Percentiles rank a stretch among this genome's conserved stretches.
These are phyloP conservation scores for Suhomyces sp. DNA, from an alignment of 805 yeast genomes.

Conservation along the genomic window DNA sequence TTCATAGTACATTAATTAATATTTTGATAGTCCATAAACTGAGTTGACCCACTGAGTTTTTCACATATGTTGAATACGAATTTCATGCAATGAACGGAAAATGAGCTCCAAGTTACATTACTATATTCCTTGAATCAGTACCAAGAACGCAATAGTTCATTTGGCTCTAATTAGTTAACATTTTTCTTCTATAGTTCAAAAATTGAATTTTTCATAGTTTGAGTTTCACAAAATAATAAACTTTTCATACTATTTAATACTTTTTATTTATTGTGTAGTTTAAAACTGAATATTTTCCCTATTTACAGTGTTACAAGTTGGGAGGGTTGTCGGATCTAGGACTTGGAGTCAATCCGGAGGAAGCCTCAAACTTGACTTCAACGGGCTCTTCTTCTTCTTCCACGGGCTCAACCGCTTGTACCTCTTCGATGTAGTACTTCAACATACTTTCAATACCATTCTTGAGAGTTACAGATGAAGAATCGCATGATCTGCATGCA, in stretches of 20 bases:
- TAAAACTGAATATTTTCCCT: neutral
- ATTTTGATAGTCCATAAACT: too few species aligned
- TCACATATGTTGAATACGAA: too few species aligned
- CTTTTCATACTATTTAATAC: too few species aligned
- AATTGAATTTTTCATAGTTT: neutral
- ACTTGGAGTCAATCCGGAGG: conserved; percentile 21
- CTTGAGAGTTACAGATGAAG: conserved; percentile 62
- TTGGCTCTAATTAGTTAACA: too few species aligned
- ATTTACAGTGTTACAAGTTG: conserved; percentile 16
- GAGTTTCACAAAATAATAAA: too few species aligned
- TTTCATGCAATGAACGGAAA: too few species aligned
- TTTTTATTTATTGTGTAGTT: too few species aligned
- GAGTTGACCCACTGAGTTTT: too few species aligned
- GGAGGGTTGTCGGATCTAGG: conserved; percentile 27
- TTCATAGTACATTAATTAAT: too few species aligned
- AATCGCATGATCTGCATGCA: conserved; percentile 71
- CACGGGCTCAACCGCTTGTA: conserved; percentile 51
- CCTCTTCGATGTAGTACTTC: conserved; percentile 68
- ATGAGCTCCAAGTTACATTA: too few species aligned
- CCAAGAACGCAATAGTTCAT: too few species aligned
- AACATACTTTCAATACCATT: conserved; percentile 71
- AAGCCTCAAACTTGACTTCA: conserved; percentile 18
- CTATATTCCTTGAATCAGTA: neutral
- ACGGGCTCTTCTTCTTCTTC: conserved; percentile 36
- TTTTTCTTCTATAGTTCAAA: too few species aligned